phyloP scores from a whole-genome alignment of 1,284 basidiomycete species.

The Xerocomus minutiporus region DNA sequence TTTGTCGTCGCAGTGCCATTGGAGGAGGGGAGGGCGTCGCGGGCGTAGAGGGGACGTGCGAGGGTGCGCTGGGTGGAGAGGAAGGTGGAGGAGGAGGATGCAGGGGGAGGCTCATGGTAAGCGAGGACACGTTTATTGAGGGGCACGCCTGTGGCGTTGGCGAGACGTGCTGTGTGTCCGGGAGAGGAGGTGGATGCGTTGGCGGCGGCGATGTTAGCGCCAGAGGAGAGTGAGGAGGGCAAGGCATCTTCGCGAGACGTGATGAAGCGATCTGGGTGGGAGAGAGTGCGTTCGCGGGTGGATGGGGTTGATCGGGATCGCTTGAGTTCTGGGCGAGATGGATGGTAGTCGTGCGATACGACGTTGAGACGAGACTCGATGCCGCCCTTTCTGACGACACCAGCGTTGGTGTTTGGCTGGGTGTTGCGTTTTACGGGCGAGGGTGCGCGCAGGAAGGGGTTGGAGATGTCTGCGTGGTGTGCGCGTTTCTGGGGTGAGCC shows the following conservation, averaged over 20 bases:
- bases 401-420: slow-evolving; percentile 57
- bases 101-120: slow-evolving; percentile 73
- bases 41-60: slow-evolving; percentile 67
- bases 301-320: slow-evolving; percentile 69
- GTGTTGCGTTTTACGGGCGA: slow-evolving; percentile 64
- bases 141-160: slow-evolving; percentile 67
- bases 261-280: slow-evolving; percentile 67
- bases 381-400: slow-evolving; percentile 68
- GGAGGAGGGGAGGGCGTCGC: slow-evolving; percentile 58
- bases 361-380: slow-evolving; percentile 72
- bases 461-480: slow-evolving; percentile 47
- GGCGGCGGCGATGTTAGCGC: slow-evolving; percentile 44
- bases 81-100: slow-evolving; percentile 61
- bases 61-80: slow-evolving; percentile 70
- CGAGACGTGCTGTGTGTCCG: slow-evolving; percentile 70
- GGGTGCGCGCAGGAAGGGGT: slow-evolving; percentile 59
- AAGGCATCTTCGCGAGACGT: slow-evolving; percentile 61
- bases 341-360: slow-evolving; percentile 57
- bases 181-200: slow-evolving; percentile 43
- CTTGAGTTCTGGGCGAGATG: slow-evolving; percentile 58
- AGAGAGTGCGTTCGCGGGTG: slow-evolving; percentile 31
- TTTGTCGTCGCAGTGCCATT: slow-evolving; percentile 62
- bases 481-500: slow-evolving; percentile 41
- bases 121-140: slow-evolving; percentile 71
- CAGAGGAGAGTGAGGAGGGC: slow-evolving; percentile 59